A percentile compares a stretch with the other conserved stretches of the same genome.
Conservation (phyloP, 176 grass and related monocot genomes). For the Carex cristatella region DNA sequence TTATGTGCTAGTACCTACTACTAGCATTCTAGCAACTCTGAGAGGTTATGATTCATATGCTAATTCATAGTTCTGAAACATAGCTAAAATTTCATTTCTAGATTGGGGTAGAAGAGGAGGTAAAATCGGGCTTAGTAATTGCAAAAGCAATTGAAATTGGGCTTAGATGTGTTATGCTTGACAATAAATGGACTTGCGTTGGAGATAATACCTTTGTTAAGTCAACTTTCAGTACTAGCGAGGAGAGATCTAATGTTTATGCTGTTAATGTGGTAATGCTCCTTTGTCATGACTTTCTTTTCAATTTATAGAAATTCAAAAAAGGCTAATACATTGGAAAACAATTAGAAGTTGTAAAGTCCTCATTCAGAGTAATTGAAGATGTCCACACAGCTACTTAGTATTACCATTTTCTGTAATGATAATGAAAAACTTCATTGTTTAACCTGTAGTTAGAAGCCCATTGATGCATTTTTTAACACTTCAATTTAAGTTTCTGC, state of each 20-base stretch:
- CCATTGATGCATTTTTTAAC: background rate
- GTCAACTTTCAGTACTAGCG: constrained; percentile 35
- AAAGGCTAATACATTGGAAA: background rate
- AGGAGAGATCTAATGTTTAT: constrained; percentile 44
- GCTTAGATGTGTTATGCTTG: constrained; percentile 58
- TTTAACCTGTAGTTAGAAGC: background rate
- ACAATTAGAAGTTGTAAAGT: background rate
- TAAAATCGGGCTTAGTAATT: constrained; percentile 41
- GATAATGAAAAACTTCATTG: background rate
- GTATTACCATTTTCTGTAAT: background rate
- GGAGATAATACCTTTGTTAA: constrained; percentile 44
- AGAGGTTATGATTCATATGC: background rate
- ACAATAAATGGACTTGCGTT: constrained; percentile 60
- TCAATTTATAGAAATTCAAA: background rate
- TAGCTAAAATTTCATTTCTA: background rate
- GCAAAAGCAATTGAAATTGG: constrained; percentile 53
- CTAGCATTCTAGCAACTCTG: background rate
- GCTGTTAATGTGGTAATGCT: constrained; percentile 56
- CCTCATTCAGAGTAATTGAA: background rate
- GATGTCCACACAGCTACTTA: background rate
- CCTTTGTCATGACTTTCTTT: background rate
- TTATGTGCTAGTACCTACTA: background rate
- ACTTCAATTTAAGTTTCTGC: background rate
- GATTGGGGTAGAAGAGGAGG: constrained; percentile 59
- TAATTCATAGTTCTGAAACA: background rate